Percentiles rank a stretch among this genome's conserved stretches.
Evolutionary conservation across 176 grass and related monocot genomes (phyloP).

Genomic region (Luzula sylvatica): DNA sequence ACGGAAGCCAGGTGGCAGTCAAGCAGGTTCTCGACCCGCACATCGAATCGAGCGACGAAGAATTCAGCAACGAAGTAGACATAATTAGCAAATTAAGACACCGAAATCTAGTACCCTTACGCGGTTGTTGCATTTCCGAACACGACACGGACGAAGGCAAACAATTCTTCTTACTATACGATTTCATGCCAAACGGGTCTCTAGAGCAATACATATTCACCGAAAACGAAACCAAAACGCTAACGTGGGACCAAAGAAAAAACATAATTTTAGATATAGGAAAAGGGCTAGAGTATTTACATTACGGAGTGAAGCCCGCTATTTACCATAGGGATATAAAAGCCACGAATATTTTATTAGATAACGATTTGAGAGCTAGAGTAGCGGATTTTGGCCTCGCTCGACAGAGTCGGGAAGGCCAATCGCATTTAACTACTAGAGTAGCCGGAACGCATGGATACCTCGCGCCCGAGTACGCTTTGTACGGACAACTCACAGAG

Average conservation of each 20-base stretch:
- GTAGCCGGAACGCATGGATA: slow-evolving; percentile 93
- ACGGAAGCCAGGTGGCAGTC: slow-evolving; percentile 59
- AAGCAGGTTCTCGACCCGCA: slow-evolving; percentile 77
- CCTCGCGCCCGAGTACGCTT: slow-evolving; percentile 89
- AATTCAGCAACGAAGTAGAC: slow-evolving; percentile 87
- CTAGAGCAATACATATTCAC: slow-evolving; percentile 69
- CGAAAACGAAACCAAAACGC: neutral
- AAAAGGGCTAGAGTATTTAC: slow-evolving; percentile 74
- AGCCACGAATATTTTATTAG: slow-evolving; percentile 82
- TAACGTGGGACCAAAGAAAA: slow-evolving; percentile 55
- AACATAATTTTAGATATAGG: slow-evolving; percentile 62
- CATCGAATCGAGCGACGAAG: slow-evolving; percentile 62
- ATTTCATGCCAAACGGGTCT: slow-evolving; percentile 84
- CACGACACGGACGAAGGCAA: slow-evolving; percentile 45
- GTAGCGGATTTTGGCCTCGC: slow-evolving; percentile 87
- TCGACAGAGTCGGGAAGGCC: slow-evolving; percentile 65
- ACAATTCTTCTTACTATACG: slow-evolving; percentile 75
- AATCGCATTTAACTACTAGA: slow-evolving; percentile 86
- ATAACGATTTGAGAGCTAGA: slow-evolving; percentile 51
- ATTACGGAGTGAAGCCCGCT: slow-evolving; percentile 81
- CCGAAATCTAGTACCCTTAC: slow-evolving; percentile 71
- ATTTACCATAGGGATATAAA: slow-evolving; percentile 96
- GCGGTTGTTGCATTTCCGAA: slow-evolving; percentile 68
- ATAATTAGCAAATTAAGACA: slow-evolving; percentile 87
- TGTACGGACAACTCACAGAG: slow-evolving; percentile 93